Base-by-base conservation (phyloP, 164 flowering plant species). In the Amborella trichopoda region DNA sequence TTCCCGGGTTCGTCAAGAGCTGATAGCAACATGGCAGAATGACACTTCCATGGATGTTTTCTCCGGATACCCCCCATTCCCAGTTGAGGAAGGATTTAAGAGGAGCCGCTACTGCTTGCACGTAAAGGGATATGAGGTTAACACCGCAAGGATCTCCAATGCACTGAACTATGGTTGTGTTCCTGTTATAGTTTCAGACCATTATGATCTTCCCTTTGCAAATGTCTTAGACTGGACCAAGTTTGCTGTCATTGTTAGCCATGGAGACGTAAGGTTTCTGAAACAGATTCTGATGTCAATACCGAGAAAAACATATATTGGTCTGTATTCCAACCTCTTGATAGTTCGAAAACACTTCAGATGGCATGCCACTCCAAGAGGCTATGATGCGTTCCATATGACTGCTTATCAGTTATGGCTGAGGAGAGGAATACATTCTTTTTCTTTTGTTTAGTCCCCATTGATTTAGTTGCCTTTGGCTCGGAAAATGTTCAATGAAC, bases 41-140 rank as follows among this genome's bases (percentile, higher is more conserved):
- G 76, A 76, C 45, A 60, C 72, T 4, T 28, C 32, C 2, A 48
- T 77, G 55, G 71, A 68, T 32, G 46, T 70, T n/a, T 70, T 58
- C 51, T 28, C 63, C 8, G 52, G 49, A 6, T 53, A 28, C 26
- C 53, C 60, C 17, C 32, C 71, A 23, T 66, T 49, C 50, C 54
- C 73, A 14, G 68, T 71, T 19, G 72, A 65, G 28, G 70, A 73
- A 32, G 73, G 70, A 24, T 68, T 67, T 49, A 55, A 59, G 64
- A 60, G 52, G 51, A 71, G 68, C 66, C 73, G 62, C 23, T 77
- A 61, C 49, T 74, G 74, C 59, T 67, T 74, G 56, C 78, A 70
- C 36, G 61, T 70, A n/a, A 77, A 70, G 59, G 83, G 83, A 16
- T 77, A 69, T 37, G 80, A 77, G 48, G 83, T 74, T 22, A 77